Conservation (phyloP, 1,284 basidiomycete species). For the Cryptococcus floricola region DNA sequence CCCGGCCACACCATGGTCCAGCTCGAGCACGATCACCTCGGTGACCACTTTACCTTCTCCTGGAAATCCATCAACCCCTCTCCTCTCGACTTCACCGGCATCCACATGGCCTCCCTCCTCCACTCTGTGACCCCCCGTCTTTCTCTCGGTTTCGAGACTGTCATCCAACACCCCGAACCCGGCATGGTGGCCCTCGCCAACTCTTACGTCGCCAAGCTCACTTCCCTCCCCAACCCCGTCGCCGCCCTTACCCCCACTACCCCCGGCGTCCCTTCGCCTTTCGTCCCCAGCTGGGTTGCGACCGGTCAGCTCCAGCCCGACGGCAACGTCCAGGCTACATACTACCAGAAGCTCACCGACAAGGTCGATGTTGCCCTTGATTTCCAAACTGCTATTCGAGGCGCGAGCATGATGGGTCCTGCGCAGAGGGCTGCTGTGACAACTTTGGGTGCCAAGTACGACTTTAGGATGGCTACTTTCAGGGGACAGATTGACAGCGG, state of each 20-base stretch:
- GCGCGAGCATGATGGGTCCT: slow-evolving; percentile 53
- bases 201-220: slow-evolving; percentile 86
- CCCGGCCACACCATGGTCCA: slow-evolving; percentile 83
- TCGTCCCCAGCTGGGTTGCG: slow-evolving; percentile 75
- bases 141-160: slow-evolving; percentile 84
- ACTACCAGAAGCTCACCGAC: slow-evolving; percentile 93
- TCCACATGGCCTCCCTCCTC: slow-evolving; percentile 89
- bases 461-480: slow-evolving; percentile 89
- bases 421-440: slow-evolving; percentile 83
- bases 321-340: slow-evolving; percentile 85
- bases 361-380: slow-evolving; percentile 99
- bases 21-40: slow-evolving; percentile 91
- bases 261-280: slow-evolving; percentile 31
- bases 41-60: slow-evolving; percentile 82
- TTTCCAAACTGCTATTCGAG: slow-evolving; percentile 74
- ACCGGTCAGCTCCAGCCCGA: slow-evolving; percentile 83
- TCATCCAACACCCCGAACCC: slow-evolving; percentile 74
- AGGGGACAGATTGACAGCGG: slow-evolving; percentile 86
- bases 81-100: slow-evolving; percentile 81
- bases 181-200: slow-evolving; percentile 69
- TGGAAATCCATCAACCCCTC: slow-evolving; percentile 91
- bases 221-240: slow-evolving; percentile 52
- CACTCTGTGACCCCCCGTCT: slow-evolving; percentile 93
- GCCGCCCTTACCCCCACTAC: slow-evolving; percentile 48
- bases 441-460: slow-evolving; percentile 93